Percentiles rank a stretch among this genome's conserved stretches.
Conservation (phyloP, 2,329 filamentous ascomycete species). For the Colletotrichum sublineola region DNA sequence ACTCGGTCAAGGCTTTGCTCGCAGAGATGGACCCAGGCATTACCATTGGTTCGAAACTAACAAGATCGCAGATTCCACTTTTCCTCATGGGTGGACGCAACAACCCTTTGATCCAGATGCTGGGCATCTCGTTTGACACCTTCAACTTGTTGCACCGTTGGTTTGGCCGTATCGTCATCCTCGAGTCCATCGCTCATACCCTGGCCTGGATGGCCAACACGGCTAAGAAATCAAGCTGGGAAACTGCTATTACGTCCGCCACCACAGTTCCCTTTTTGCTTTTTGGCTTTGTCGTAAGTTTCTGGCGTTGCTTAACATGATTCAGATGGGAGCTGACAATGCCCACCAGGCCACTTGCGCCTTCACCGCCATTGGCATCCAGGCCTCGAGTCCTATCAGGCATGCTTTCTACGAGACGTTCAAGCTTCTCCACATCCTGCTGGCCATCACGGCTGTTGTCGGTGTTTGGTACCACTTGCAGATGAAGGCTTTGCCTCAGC, state of each 20-base stretch:
- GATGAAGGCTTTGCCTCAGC: constrained; percentile 66
- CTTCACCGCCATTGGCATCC: constrained; percentile 73
- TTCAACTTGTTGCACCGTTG: constrained; percentile 87
- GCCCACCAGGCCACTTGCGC: constrained; percentile 66
- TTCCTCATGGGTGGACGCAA: constrained; percentile 82
- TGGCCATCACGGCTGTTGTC: constrained; percentile 70
- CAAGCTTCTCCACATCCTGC: constrained; percentile 77
- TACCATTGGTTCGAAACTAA: constrained; percentile 30
- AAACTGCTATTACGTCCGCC: constrained; percentile 52
- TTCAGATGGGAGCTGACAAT: constrained; percentile 31
- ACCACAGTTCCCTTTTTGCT: constrained; percentile 63
- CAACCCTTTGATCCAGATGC: constrained; percentile 80
- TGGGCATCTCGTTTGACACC: constrained; percentile 83
- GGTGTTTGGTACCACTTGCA: constrained; percentile 77
- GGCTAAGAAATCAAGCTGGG: constrained; percentile 62
- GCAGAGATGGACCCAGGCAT: background rate
- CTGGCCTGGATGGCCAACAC: constrained; percentile 67
- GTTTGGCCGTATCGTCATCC: constrained; percentile 81
- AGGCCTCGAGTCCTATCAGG: constrained; percentile 77
- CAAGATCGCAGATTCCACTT: constrained; percentile 65
- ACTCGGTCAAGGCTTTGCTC: background rate
- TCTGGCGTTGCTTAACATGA: background rate
- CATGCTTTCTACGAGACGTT: constrained; percentile 87
- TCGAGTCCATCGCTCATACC: constrained; percentile 77
- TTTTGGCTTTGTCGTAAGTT: constrained; percentile 75